Evolutionary conservation across 169 alveolate genomes (phyloP), one percentile per base, ranked within the genome.

Genomic region (Eimeria praecox): DNA sequence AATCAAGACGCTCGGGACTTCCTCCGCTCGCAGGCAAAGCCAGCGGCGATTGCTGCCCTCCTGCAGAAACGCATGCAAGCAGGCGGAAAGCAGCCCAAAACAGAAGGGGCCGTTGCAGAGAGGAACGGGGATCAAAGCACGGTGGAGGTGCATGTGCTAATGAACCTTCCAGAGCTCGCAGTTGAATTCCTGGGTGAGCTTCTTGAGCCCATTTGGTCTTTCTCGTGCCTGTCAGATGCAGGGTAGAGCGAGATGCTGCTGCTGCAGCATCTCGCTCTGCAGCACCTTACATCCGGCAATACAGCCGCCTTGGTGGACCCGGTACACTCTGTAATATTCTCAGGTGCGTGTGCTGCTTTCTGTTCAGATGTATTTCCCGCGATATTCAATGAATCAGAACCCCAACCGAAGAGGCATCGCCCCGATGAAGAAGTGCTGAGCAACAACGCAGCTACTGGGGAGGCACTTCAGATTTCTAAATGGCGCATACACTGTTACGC

Each of bases 91-190:
- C 52, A 27, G 30, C 33, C 82, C 42, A 69, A n/a, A 8, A 59
- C 59, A 12, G 33, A 73, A 86, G 42, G 40, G 1, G 92, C 78
- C n/a, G 16, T 44, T 18, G 80, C n/a, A 59, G 33, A n/a, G 78
- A 5, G 9, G 92, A 33, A 35, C 24, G 59, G 38, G 18, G 40
- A 54, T 85, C 92, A 90, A 94, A 95, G 71, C 69, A 42, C 56
- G 69, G 97, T 96, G 83, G 98, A 96, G 64, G 96, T 97, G 54
- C 99, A 98, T 78, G 97, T 98, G 89, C 94, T 98, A 90, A 98
- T 98, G 99, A 98, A 98, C 96, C 96, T 98, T 80, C 99, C 99
- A 14, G 98, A 97, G 96, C 97, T 96, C 71, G 98, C 99, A 24
- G 95, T 98, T 52, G 98, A 98, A 59, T 98, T 98, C 95, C 97